These are phyloP conservation scores for Oryza meridionalis DNA, from an alignment of 176 grass and related monocot genomes.

Conservation along the genomic window DNA sequence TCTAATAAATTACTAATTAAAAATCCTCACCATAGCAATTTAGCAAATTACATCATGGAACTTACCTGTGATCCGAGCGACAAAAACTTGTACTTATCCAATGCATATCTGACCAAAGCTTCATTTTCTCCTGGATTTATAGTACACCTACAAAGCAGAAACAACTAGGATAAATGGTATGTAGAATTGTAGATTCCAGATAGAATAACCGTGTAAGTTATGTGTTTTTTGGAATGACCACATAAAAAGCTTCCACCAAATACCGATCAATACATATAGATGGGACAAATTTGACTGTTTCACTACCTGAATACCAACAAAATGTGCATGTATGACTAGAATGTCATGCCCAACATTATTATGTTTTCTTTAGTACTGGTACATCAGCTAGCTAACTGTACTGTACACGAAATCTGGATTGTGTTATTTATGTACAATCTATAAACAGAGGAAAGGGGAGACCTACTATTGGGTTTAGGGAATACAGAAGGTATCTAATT, in stretches of 20 bases:
- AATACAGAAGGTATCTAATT: not conserved
- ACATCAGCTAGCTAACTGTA: conserved; percentile 12
- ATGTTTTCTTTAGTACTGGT: conserved; percentile 21
- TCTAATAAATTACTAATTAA: not conserved
- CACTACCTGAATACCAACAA: conserved; percentile 13
- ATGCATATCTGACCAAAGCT: conserved; percentile 88
- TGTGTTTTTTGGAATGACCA: not conserved
- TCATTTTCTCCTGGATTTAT: conserved; percentile 98
- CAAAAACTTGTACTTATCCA: conserved; percentile 84
- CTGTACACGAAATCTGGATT: not conserved
- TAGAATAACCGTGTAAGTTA: conserved; percentile 11
- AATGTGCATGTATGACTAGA: conserved; percentile 14
- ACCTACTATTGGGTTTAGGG: not conserved
- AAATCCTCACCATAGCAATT: not conserved
- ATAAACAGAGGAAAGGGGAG: not conserved
- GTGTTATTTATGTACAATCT: conserved; percentile 7
- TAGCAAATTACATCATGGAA: conserved; percentile 23
- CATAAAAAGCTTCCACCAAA: conserved; percentile 2
- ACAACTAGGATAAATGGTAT: not conserved
- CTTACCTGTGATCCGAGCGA: conserved; percentile 73
- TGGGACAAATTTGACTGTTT: conserved; percentile 14
- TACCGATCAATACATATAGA: not conserved
- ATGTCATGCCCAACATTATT: not conserved
- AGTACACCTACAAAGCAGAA: conserved; percentile 73
- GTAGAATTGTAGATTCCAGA: conserved; percentile 3